A percentile compares a stretch with the other conserved stretches of the same genome.
Evolutionary conservation across 129 eudicot genomes (phyloP).

Genomic region (Escallonia herrerae): DNA sequence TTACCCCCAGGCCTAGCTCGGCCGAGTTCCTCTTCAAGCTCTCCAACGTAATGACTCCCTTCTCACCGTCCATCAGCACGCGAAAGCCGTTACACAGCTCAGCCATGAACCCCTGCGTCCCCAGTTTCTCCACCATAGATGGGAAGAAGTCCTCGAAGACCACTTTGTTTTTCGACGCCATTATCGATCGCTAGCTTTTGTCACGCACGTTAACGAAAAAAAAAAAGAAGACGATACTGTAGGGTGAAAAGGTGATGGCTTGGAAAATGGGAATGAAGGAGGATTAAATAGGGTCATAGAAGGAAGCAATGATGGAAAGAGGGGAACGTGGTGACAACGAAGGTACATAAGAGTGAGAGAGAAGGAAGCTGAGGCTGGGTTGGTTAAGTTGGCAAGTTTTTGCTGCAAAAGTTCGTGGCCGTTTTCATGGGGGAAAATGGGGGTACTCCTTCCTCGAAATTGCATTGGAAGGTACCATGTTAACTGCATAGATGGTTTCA

Average conservation of each 20-base stretch:
- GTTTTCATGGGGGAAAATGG: neutral
- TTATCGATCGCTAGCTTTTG: neutral
- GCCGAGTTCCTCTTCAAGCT: constrained; percentile 9
- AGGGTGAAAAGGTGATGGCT: neutral
- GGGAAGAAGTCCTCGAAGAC: constrained; percentile 18
- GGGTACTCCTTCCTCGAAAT: neutral
- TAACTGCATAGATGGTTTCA: neutral
- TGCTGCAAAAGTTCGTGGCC: neutral
- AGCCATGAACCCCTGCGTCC: constrained; percentile 16
- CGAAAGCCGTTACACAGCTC: constrained; percentile 21
- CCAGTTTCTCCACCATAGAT: constrained; percentile 16
- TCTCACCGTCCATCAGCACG: constrained; percentile 9
- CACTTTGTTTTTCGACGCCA: neutral
- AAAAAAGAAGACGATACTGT: neutral
- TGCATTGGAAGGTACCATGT: neutral
- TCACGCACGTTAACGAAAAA: neutral
- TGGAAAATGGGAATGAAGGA: neutral
- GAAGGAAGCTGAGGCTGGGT: neutral
- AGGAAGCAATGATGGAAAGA: neutral
- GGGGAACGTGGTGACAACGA: neutral
- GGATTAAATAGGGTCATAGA: neutral
- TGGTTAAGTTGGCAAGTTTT: neutral
- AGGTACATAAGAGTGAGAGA: neutral
- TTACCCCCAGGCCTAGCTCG: neutral
- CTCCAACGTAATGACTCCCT: constrained; percentile 17